Evolutionary conservation across 1,284 basidiomycete genomes (phyloP), one percentile per base, ranked within the genome.

Genomic region (Cystobasidium sp.): DNA sequence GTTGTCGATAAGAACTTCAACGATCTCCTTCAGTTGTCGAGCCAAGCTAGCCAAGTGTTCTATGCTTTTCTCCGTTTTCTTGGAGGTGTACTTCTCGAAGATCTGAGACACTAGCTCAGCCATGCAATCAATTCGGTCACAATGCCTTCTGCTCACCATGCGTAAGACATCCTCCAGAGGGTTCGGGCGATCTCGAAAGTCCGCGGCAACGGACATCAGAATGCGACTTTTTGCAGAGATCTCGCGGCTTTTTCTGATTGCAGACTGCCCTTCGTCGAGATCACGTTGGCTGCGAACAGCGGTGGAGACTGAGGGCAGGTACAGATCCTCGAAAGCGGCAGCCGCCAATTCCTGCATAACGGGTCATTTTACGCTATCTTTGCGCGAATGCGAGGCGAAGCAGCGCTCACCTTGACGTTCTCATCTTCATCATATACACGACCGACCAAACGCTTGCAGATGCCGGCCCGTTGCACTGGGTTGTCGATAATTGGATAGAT

Each of bases 341-440:
- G 92, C 85, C 0, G 96, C 93, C 9, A 98, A 86, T 70, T 97
- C 93, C 85, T 88, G 81, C 3, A 43, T 20, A 18, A 10, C 14
- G 22, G 41, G 22, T 9, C 12, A 8, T 6, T 6, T 16, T n/a
- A 5, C 62, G 46, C 8, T 22, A 52, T 9, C 39, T 31, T 39
- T 20, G 12, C n/a, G 46, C 41, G 5, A 31, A 5, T 31, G 31
- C 31, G 31, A 31, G 31, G 31, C 31, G 31, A 31, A 31, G 31
- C n/a, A 31, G 31, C 67, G 47, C 81, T 64, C 53, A 86, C 86
- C 79, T 92, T 94, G 78, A 99, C 90, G 0, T 88, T 88, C 66
- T 94, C 93, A 80, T 99, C 97, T 81, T 97, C 93, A 79, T 99
- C 97, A 55, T 90, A 82, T 84, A 94, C 89, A 31, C 93, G 88